Evolutionary conservation across 179 eudicot species (phyloP).

Genomic region (Kewa caespitosa): DNA sequence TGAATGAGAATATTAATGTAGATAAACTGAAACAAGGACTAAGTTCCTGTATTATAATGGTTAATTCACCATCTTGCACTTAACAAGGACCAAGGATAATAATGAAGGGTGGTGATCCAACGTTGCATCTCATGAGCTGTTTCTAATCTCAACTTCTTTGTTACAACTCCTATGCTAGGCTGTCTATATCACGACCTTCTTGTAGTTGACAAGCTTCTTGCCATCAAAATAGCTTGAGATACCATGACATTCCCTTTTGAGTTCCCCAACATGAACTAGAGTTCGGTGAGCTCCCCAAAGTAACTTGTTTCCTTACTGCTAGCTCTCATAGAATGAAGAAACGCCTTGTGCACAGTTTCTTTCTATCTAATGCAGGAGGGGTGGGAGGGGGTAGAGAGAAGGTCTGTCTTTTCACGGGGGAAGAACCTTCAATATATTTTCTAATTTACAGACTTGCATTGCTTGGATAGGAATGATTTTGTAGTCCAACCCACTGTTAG

Average conservation of each 20-base stretch:
- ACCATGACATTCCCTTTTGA: neutral
- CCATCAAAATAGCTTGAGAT: neutral
- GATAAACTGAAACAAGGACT: neutral
- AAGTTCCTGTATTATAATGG: neutral
- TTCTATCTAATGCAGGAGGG: neutral
- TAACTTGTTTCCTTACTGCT: neutral
- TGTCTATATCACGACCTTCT: neutral
- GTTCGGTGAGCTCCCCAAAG: neutral
- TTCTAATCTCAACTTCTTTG: neutral
- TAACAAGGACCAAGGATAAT: neutral
- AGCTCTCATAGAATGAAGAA: neutral
- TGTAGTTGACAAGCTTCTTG: neutral
- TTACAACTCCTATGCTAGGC: neutral
- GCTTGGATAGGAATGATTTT: neutral
- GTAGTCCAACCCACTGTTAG: neutral
- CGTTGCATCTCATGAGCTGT: neutral
- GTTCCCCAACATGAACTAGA: neutral
- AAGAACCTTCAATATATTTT: too few species aligned
- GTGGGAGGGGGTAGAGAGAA: neutral
- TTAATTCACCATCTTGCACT: neutral
- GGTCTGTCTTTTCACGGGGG: neutral
- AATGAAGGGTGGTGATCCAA: neutral
- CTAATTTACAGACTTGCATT: slow-evolving; percentile 1
- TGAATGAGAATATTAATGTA: neutral
- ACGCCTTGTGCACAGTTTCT: neutral